Evolutionary conservation across 2,329 filamentous ascomycete species (phyloP).

Genomic region (Plectosphaerella cucumerina): DNA sequence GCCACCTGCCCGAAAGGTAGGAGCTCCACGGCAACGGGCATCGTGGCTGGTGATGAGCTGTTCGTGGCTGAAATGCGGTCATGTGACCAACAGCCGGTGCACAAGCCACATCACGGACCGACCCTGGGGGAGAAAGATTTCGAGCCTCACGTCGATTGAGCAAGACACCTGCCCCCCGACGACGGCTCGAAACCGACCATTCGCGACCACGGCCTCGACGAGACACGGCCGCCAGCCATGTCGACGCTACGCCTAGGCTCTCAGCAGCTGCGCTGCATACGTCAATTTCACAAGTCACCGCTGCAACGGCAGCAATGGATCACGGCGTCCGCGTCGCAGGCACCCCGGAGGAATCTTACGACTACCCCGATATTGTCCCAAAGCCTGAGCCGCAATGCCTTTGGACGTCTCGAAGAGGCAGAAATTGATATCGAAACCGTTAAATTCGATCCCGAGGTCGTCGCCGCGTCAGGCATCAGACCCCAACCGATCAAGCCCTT

Average conservation of each 20-base stretch:
- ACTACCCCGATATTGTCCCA: conserved; percentile 7
- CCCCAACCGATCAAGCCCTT: conserved; percentile 20
- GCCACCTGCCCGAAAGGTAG: background rate
- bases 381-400: background rate
- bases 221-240: conserved; percentile 21
- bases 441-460: background rate
- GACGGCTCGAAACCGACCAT: conserved; percentile 7
- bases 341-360: conserved; percentile 21
- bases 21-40: conserved; percentile 2
- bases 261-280: conserved; percentile 29
- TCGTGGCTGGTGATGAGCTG: background rate
- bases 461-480: background rate
- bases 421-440: background rate
- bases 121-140: conserved; percentile 10
- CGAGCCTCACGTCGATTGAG: conserved; percentile 5
- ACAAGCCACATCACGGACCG: background rate
- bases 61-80: background rate
- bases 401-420: background rate
- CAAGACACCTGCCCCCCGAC: conserved; percentile 5
- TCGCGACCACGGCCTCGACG: too few relatives aligned
- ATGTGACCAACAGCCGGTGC: background rate
- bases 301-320: conserved; percentile 20
- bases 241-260: conserved; percentile 27
- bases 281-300: conserved; percentile 23
- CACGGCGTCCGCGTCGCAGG: conserved; percentile 15